Conservation (phyloP, 177 flowering plant species). For the Vitis hybrid region DNA sequence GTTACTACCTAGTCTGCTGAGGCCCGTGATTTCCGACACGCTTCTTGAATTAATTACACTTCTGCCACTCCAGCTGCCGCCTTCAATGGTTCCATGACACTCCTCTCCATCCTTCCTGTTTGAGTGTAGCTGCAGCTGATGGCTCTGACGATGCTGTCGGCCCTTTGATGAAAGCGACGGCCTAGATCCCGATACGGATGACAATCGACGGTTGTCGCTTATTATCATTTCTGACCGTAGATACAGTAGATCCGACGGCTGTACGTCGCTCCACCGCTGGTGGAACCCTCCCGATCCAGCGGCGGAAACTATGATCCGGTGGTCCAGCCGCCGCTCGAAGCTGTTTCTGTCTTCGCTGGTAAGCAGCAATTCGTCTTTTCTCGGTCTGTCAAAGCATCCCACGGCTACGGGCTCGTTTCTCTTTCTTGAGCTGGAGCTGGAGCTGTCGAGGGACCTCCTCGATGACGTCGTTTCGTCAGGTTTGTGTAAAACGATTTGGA, state of each 20-base stretch:
- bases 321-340: slow-evolving; percentile 46
- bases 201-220: slow-evolving; percentile 37
- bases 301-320: slow-evolving; percentile 61
- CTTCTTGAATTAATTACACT: slow-evolving; percentile 64
- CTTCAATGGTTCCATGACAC: slow-evolving; percentile 1
- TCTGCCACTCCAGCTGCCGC: slow-evolving; percentile 36
- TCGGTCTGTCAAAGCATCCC: slow-evolving; percentile 46
- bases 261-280: slow-evolving; percentile 78
- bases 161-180: slow-evolving; percentile 16
- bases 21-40: slow-evolving; percentile 81
- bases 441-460: slow-evolving; percentile 41
- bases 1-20: slow-evolving; percentile 41
- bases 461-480: slow-evolving; percentile 20
- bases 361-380: slow-evolving; percentile 62
- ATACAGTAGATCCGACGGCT: slow-evolving; percentile 67
- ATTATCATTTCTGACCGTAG: slow-evolving; percentile 79
- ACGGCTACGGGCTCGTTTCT: slow-evolving; percentile 20
- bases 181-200: slow-evolving; percentile 21
- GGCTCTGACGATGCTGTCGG: slow-evolving; percentile 3
- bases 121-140: slow-evolving; percentile 6
- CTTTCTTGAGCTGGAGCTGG: background rate
- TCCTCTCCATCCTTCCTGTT: slow-evolving; percentile 4
- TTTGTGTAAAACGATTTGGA: slow-evolving; percentile 25
- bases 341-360: slow-evolving; percentile 18
- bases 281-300: slow-evolving; percentile 12